Percentiles rank a stretch among this genome's conserved stretches.
Evolutionary conservation across 148 eudicot species (phyloP).

Genomic region (Nepenthes mirabilis): DNA sequence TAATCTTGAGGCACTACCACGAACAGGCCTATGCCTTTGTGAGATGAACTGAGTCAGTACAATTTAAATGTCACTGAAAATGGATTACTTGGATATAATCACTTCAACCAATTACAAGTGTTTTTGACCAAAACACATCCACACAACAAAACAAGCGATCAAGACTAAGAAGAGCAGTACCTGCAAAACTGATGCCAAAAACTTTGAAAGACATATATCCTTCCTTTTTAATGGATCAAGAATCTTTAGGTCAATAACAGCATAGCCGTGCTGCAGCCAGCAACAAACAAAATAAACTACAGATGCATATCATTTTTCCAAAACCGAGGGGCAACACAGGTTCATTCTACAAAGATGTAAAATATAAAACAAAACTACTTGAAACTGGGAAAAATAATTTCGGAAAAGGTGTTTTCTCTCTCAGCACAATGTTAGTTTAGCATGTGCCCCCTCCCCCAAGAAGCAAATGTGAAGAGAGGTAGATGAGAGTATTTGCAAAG

Average conservation of each 20-base stretch:
- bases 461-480: too few relatives aligned
- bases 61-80: background rate
- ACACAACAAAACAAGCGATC: background rate
- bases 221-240: constrained; percentile 35
- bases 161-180: constrained; percentile 23
- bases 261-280: constrained; percentile 70
- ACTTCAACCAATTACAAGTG: background rate
- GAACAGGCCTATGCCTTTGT: constrained; percentile 78
- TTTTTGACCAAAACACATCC: background rate
- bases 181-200: constrained; percentile 61
- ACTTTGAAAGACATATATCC: constrained; percentile 57
- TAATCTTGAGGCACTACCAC: constrained; percentile 66
- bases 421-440: too few relatives aligned
- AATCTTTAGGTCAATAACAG: constrained; percentile 45
- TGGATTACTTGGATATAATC: background rate
- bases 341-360: too few relatives aligned
- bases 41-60: constrained; percentile 55
- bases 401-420: too few relatives aligned
- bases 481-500: too few relatives aligned
- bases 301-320: background rate
- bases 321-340: background rate
- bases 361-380: too few relatives aligned
- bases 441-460: too few relatives aligned
- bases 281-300: constrained; percentile 3
- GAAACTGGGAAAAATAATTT: too few relatives aligned